Evolutionary conservation across 352 stramenopile genomes (phyloP).

Genomic region (Globisporangium spinosum): DNA sequence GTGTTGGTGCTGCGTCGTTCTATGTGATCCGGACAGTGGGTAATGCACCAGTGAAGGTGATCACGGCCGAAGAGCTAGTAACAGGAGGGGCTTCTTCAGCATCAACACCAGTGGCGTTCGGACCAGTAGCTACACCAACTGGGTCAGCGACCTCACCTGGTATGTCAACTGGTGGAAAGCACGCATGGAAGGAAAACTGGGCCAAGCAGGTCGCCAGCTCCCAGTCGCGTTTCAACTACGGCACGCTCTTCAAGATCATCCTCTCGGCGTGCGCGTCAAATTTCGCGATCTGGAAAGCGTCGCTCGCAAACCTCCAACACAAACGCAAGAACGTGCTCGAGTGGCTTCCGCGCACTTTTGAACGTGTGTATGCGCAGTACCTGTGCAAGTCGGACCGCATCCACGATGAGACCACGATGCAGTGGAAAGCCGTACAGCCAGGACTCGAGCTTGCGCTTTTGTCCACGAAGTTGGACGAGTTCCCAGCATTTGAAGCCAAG

Average conservation of each 20-base stretch:
- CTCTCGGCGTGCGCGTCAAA: slow-evolving; percentile 58
- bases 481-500: slow-evolving; percentile 44
- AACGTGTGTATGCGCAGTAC: slow-evolving; percentile 64
- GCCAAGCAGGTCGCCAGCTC: slow-evolving; percentile 68
- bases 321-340: slow-evolving; percentile 68
- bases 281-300: slow-evolving; percentile 69
- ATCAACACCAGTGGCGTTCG: not conserved
- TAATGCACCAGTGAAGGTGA: slow-evolving; percentile 23
- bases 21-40: slow-evolving; percentile 79
- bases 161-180: slow-evolving; percentile 13
- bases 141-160: not conserved
- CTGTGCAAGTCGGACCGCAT: slow-evolving; percentile 76
- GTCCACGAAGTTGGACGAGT: slow-evolving; percentile 54
- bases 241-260: slow-evolving; percentile 72
- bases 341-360: slow-evolving; percentile 74
- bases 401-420: slow-evolving; percentile 65
- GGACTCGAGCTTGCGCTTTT: slow-evolving; percentile 67
- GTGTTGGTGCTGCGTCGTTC: slow-evolving; percentile 60
- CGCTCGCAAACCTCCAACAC: slow-evolving; percentile 55
- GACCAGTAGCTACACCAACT: not conserved
- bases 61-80: slow-evolving; percentile 28
- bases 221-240: slow-evolving; percentile 63
- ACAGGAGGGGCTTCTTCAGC: slow-evolving; percentile 11
- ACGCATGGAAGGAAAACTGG: slow-evolving; percentile 76
- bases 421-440: slow-evolving; percentile 73